phyloP scores from a whole-genome alignment of 169 alveolate species.

The Plasmodium gonderi region DNA sequence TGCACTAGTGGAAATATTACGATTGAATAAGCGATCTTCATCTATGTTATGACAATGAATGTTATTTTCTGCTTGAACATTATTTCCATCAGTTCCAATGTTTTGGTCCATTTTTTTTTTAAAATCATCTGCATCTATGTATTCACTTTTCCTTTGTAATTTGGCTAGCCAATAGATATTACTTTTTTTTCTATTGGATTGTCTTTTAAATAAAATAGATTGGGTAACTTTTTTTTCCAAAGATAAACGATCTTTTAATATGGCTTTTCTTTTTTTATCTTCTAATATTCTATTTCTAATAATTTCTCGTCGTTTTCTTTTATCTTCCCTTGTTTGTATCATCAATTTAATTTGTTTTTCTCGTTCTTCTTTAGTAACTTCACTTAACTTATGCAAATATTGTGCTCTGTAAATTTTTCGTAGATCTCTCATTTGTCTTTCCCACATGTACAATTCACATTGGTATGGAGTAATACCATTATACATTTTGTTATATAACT shows the following conservation, averaged over 20 bases:
- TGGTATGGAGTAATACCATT: slow-evolving; percentile 88
- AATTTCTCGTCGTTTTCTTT: slow-evolving; percentile 68
- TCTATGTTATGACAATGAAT: not conserved
- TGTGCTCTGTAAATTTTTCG: slow-evolving; percentile 87
- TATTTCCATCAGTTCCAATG: not conserved
- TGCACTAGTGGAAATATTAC: slow-evolving; percentile 47
- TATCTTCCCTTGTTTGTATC: slow-evolving; percentile 76
- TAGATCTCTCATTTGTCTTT: slow-evolving; percentile 88
- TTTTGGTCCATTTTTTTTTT: slow-evolving; percentile 41
- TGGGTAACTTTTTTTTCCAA: slow-evolving; percentile 80
- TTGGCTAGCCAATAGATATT: slow-evolving; percentile 86
- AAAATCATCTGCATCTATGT: slow-evolving; percentile 41
- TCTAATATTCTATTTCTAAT: slow-evolving; percentile 44
- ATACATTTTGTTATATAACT: slow-evolving; percentile 83
- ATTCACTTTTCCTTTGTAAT: slow-evolving; percentile 79
- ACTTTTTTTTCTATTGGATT: slow-evolving; percentile 83
- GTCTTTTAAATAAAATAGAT: slow-evolving; percentile 84
- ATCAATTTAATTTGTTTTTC: slow-evolving; percentile 77
- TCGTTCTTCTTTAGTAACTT: slow-evolving; percentile 86
- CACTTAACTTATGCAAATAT: slow-evolving; percentile 83
- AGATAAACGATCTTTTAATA: slow-evolving; percentile 60
- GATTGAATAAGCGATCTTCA: slow-evolving; percentile 39
- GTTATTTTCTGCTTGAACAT: not conserved
- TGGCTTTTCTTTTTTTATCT: slow-evolving; percentile 76
- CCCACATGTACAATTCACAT: slow-evolving; percentile 89